Base-by-base conservation (phyloP, 2,329 filamentous ascomycete species). In the Thelonectria blattea region DNA sequence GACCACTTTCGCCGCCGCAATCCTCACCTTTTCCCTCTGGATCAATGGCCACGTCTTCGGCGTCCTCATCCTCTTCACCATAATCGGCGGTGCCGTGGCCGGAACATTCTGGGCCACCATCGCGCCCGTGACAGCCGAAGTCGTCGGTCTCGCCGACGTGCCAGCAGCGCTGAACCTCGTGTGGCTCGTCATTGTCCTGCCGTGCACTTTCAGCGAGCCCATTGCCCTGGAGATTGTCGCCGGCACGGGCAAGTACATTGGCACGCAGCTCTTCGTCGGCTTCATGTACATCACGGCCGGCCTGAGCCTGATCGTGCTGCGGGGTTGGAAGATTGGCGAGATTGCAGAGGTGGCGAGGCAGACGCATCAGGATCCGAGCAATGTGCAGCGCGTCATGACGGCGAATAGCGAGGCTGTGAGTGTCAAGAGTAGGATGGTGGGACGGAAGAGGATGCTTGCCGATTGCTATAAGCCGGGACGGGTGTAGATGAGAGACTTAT, bases 21-120 rank as follows among this genome's bases (percentile, higher is more conserved):
- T 93, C 1, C 84, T 91, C 37, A 84, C 85, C 39, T 81, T 94
- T 46, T 83, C 89, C 18, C 81, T 94, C 34, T 94, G 91, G 91
- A 86, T 88, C 56, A 89, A 90, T 2, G 84, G 85, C 43, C 84
- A 82, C 64, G 73, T 72, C 11, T 90, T 87, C 63, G 88, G 85
- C 0, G 85, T 91, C 0, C 79, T 92, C 27, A 81, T 94, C 32
- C 84, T 93, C 68, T 94, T 91, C 69, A 83, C 87, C 1, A 74
- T 94, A 14, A 74, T 92, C 1, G 91, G 91, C 3, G 91, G 91
- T 2, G 81, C 79, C 2, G 86, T 93, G 1, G 87, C 86, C 3
- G 91, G 91, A 7, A 88, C 87, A 0, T 88, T 91, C 66, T 93
- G 87, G 87, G 82, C 86, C 0, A 88, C 88, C 1, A 83, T 90